Percentiles rank a stretch among this genome's conserved stretches.
phyloP scores from a whole-genome alignment of 306 rosid genomes.

The Pueraria montana region DNA sequence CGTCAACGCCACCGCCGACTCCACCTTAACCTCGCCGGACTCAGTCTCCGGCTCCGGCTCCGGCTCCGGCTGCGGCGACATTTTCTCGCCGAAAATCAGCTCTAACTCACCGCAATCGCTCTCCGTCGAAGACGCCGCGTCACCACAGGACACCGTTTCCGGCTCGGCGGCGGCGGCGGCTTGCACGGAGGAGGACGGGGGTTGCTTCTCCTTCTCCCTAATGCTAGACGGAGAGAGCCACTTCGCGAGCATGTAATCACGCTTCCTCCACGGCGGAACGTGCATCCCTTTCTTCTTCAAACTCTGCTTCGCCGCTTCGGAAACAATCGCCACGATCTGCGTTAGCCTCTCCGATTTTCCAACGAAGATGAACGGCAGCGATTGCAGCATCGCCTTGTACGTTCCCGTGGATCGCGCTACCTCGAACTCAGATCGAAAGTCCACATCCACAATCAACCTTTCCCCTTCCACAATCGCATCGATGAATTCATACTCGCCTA shows the following conservation, averaged over 20 bases:
- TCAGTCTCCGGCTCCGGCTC: background rate
- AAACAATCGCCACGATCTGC: slow-evolving; percentile 76
- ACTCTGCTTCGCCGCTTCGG: slow-evolving; percentile 89
- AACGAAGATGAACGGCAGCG: slow-evolving; percentile 84
- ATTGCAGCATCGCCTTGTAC: slow-evolving; percentile 84
- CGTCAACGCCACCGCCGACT: slow-evolving; percentile 6
- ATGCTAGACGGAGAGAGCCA: slow-evolving; percentile 76
- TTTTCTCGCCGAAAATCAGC: slow-evolving; percentile 78
- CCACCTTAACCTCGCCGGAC: slow-evolving; percentile 19
- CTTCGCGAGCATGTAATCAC: slow-evolving; percentile 88
- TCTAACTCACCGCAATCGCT: slow-evolving; percentile 73
- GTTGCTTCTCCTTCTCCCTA: slow-evolving; percentile 40
- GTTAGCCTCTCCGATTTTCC: slow-evolving; percentile 79
- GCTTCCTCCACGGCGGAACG: slow-evolving; percentile 96
- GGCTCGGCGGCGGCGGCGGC: slow-evolving; percentile 7
- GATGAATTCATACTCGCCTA: slow-evolving; percentile 91
- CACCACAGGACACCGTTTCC: background rate
- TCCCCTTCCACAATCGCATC: slow-evolving; percentile 81
- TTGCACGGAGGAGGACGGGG: slow-evolving; percentile 24
- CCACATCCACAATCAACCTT: slow-evolving; percentile 79
- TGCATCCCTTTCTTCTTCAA: slow-evolving; percentile 98
- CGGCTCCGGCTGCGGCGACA: slow-evolving; percentile 28
- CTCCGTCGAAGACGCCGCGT: slow-evolving; percentile 35
- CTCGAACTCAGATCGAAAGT: slow-evolving; percentile 94
- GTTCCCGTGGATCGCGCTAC: slow-evolving; percentile 85